Evolutionary conservation across 805 yeast genomes (phyloP).

Genomic region (Myxozyma kluyveri): DNA sequence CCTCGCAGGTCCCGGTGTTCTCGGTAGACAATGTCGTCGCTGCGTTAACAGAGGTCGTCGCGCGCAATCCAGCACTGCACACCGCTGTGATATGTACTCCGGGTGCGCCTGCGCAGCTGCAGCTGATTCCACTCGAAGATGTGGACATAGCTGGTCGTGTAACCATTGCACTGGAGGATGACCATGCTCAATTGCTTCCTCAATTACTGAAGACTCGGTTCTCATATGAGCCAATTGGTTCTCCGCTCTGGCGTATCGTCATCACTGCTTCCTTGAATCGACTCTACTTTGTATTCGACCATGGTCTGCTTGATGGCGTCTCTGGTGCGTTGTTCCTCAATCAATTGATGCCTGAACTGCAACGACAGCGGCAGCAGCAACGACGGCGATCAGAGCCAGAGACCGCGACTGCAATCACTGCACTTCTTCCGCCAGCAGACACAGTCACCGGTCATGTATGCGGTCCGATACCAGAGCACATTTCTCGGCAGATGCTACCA

Average conservation of each 20-base stretch:
- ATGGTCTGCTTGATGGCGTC: constrained; percentile 7
- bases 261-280: not conserved
- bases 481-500: not conserved
- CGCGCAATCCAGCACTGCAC: constrained; percentile 1
- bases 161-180: too few relatives aligned
- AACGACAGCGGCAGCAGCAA: not conserved
- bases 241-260: constrained; percentile 5
- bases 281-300: constrained; percentile 6
- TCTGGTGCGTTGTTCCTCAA: constrained; percentile 7
- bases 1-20: not conserved
- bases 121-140: too few relatives aligned
- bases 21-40: not conserved
- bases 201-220: not conserved
- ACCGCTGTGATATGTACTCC: not conserved
- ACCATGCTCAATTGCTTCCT: too few relatives aligned
- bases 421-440: not conserved
- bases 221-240: not conserved
- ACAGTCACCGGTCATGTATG: not conserved
- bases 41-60: not conserved
- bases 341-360: not conserved
- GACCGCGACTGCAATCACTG: not conserved
- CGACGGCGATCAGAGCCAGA: not conserved
- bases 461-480: not conserved
- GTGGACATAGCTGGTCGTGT: too few relatives aligned
- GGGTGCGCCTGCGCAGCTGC: not conserved